Evolutionary conservation across 208 protist genomes (phyloP), one percentile per base, ranked within the genome.

Genomic region (Trypanosoma cruzi): DNA sequence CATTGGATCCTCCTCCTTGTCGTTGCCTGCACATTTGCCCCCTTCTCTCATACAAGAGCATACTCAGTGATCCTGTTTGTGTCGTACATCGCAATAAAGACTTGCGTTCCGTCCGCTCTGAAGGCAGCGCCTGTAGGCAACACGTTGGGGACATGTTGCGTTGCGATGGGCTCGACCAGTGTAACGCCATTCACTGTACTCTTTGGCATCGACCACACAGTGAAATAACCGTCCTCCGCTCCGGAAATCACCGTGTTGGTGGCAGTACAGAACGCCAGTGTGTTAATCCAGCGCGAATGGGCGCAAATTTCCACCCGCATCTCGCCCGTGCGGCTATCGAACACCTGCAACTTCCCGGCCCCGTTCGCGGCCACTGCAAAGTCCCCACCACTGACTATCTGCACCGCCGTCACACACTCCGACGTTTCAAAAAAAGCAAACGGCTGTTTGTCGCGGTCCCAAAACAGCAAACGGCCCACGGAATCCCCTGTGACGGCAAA

Each of bases 271-370:
- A 79, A 90, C 13, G 57, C 53, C 36, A 93, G 66, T 7, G 69
- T 61, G 46, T 85, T 80, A 72, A 93, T 88, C 80, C 84, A 90
- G 26, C 81, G 68, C 2, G 85, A 67, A 73, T 93, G 88, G 20
- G 88, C 88, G 44, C 85, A 83, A 5, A 93, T 74, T 18, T 73
- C 71, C 0, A 85, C 34, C 14, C 31, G 32, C 10, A 75, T 58
- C 2, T 65, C 62, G 16, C 85, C 88, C 4, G 46, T 81, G n/a
- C 22, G 59, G 2, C 60, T 58, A 10, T 64, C 55, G 31, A 84
- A 58, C 3, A 93, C n/a, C 10, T 71, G 56, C 31, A 93, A 64
- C 48, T 82, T 82, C 5, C 88, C 88, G 13, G 77, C 65, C 20
- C 85, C 83, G 32, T 81, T 88, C 20, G 80, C 80, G 11, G 75